Percentiles rank a stretch among this genome's conserved stretches.
Evolutionary conservation across 352 stramenopile genomes (phyloP).

Genomic region (Globisporangium parvum): DNA sequence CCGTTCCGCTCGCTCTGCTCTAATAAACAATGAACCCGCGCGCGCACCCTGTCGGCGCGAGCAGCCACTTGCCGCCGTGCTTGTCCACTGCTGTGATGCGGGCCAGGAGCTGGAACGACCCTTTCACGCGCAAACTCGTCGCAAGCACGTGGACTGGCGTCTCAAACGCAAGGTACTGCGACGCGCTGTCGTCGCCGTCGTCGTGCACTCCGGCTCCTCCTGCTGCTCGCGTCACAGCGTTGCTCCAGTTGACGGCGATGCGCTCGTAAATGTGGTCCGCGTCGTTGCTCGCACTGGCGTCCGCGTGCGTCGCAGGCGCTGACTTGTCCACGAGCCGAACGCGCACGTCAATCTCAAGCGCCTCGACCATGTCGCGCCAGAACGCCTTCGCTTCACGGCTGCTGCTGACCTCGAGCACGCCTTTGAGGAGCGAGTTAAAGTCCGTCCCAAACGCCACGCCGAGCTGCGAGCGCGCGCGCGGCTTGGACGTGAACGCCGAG

Average conservation of each 20-base stretch:
- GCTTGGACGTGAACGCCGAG: constrained; percentile 36
- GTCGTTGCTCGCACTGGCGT: background rate
- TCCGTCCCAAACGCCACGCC: constrained; percentile 42
- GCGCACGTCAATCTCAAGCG: constrained; percentile 24
- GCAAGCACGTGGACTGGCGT: constrained; percentile 35
- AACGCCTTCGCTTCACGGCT: constrained; percentile 11
- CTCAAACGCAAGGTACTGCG: constrained; percentile 33
- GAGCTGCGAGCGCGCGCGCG: constrained; percentile 38
- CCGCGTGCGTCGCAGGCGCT: constrained; percentile 16
- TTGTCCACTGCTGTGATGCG: constrained; percentile 24
- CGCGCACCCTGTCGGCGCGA: constrained; percentile 18
- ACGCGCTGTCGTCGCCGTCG: background rate
- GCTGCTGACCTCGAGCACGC: constrained; percentile 10
- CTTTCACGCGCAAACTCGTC: constrained; percentile 28
- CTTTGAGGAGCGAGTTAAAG: constrained; percentile 43
- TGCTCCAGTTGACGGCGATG: background rate
- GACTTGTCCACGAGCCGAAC: constrained; percentile 22
- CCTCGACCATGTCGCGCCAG: constrained; percentile 5
- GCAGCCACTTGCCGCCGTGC: constrained; percentile 4
- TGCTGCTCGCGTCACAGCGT: background rate
- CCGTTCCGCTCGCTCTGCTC: background rate
- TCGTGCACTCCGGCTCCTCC: background rate
- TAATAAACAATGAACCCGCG: constrained; percentile 19
- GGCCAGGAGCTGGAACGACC: constrained; percentile 36
- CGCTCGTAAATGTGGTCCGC: background rate